Evolutionary conservation across 805 yeast species (phyloP), one percentile per base, ranked within the genome.

Genomic region (Dipodascus albidus): DNA sequence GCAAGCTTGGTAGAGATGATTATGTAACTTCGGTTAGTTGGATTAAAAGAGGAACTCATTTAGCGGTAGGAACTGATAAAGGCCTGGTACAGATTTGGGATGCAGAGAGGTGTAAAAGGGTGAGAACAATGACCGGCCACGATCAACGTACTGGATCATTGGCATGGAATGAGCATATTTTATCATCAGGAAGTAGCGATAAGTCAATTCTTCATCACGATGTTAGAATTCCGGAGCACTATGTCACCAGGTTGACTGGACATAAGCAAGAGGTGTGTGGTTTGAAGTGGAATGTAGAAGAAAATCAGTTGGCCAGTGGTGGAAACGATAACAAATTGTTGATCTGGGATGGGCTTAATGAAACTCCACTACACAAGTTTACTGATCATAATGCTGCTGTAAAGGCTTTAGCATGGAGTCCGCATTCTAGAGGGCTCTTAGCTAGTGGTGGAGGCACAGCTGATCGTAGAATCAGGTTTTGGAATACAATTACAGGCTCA

Each of bases 371-470:
- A 24, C 78, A 82, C 63, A 82, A 75, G 55, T 85, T 89, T 61
- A 73, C 76, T 1, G 96, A 88, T 58, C 98, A 93, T 66, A 80
- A 79, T 17, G 97, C 98, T 0, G 99, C 99, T 0, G 95, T 93
- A 2, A 93, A 93, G 69, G 99, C 98, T 0, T 77, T 93, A 52
- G 87, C 96, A 1, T 93, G 99, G 99, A 86, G 95, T 0, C 98
- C 99, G 1, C 98, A 93, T 65, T 96, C 88, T 65, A 74, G 97
- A 53, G 97, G 98, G 1, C 76, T 90, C 2, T 68, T 93, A 53
- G 98, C 98, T 0, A 80, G 93, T 1, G 99, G 99, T 15, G 99
- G 99, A 19, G 99, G 99, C 38, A 89, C 98, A 0, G 90, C 95
- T 1, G 99, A 93, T 68, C 81, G 91, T 54, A 77, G 83, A 42